phyloP scores from a whole-genome alignment of 352 stramenopile species.

The Globisporangium iwayamae region DNA sequence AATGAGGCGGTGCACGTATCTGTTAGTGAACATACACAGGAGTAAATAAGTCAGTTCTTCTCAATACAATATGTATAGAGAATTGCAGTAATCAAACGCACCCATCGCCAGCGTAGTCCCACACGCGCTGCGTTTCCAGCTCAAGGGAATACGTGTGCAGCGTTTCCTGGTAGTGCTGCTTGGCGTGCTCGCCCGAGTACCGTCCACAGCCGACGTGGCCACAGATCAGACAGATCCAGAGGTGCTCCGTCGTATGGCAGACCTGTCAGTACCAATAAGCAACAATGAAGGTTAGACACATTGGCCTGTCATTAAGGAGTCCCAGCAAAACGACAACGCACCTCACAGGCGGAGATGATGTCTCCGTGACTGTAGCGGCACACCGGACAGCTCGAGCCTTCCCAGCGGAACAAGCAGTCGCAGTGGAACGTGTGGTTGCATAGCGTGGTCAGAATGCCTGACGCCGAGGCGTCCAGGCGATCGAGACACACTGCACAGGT shows the following conservation, averaged over 20 bases:
- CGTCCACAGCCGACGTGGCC: constrained; percentile 94
- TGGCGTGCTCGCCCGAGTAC: constrained; percentile 94
- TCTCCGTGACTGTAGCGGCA: constrained; percentile 96
- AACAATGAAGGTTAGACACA: not conserved
- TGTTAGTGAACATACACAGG: constrained; percentile 9
- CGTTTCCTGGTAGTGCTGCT: constrained; percentile 92
- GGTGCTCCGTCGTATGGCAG: constrained; percentile 91
- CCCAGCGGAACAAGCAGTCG: constrained; percentile 93
- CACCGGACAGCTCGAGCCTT: constrained; percentile 95
- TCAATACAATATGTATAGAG: not conserved
- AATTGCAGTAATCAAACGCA: constrained; percentile 35
- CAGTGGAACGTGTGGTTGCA: constrained; percentile 99
- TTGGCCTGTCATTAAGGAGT: not conserved
- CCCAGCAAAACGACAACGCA: constrained; percentile 11
- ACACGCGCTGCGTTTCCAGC: constrained; percentile 94
- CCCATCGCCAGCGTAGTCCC: constrained; percentile 93
- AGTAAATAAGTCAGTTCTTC: not conserved
- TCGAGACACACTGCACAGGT: constrained; percentile 92
- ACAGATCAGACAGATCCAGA: constrained; percentile 97
- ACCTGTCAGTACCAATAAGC: constrained; percentile 27
- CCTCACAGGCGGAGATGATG: constrained; percentile 90
- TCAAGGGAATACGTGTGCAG: constrained; percentile 95
- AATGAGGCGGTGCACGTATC: constrained; percentile 83
- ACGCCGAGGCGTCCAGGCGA: constrained; percentile 78
- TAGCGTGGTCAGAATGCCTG: constrained; percentile 93